phyloP scores from a whole-genome alignment of 2,329 filamentous ascomycete genomes.

The Aspergillus tubingensis region DNA sequence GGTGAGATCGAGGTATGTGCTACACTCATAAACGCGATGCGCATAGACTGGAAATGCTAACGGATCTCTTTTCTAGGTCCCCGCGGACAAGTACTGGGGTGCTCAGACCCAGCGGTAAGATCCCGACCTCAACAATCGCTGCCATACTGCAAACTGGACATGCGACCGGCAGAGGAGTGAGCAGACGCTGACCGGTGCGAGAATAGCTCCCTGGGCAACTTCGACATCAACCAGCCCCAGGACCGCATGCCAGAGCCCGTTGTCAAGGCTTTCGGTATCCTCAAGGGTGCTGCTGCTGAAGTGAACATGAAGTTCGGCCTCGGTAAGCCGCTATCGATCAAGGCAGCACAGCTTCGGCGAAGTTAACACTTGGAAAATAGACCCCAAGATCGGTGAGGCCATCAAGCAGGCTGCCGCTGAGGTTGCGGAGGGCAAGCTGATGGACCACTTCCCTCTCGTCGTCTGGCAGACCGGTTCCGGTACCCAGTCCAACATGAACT shows the following conservation, averaged over 20 bases:
- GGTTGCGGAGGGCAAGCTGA: slow-evolving; percentile 87
- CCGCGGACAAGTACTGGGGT: slow-evolving; percentile 95
- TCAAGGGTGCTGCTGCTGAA: slow-evolving; percentile 93
- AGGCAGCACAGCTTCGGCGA: slow-evolving; percentile 13
- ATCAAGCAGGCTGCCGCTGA: slow-evolving; percentile 94
- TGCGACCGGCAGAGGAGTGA: background rate
- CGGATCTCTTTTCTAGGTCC: slow-evolving; percentile 54
- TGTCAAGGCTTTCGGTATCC: slow-evolving; percentile 89
- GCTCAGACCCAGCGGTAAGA: slow-evolving; percentile 83
- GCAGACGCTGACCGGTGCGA: slow-evolving; percentile 24
- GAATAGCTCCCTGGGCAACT: slow-evolving; percentile 80
- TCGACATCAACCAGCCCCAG: slow-evolving; percentile 98
- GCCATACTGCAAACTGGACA: background rate
- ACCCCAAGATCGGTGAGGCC: slow-evolving; percentile 85
- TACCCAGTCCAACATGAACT: slow-evolving; percentile 99
- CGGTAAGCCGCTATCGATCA: slow-evolving; percentile 45
- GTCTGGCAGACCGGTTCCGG: slow-evolving; percentile 99
- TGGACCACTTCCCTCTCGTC: slow-evolving; percentile 97
- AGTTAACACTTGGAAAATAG: slow-evolving; percentile 47
- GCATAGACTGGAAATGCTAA: slow-evolving; percentile 15
- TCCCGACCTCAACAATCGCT: background rate
- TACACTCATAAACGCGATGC: background rate
- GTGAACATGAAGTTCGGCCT: slow-evolving; percentile 96
- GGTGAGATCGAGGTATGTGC: slow-evolving; percentile 76
- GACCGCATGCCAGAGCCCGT: slow-evolving; percentile 96